These are phyloP conservation scores for Camillea tinctor DNA, from an alignment of 2,329 filamentous ascomycete genomes.

Conservation along the genomic window DNA sequence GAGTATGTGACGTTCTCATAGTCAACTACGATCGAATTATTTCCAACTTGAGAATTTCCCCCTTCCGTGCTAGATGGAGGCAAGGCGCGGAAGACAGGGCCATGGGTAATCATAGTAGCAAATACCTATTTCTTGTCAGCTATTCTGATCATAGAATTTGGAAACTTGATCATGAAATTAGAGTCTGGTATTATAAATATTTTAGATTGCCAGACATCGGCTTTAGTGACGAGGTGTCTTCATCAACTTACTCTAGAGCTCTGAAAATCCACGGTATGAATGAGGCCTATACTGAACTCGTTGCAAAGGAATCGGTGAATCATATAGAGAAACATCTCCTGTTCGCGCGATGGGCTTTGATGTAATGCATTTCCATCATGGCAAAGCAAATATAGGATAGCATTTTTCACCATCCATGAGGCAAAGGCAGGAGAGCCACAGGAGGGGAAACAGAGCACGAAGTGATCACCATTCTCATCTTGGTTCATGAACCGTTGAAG, in stretches of 20 bases:
- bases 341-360: background rate
- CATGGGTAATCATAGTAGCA: background rate
- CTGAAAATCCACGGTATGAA: slow-evolving; percentile 12
- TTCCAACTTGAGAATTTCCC: background rate
- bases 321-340: slow-evolving; percentile 12
- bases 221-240: background rate
- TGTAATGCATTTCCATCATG: slow-evolving; percentile 54
- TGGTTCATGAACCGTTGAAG: slow-evolving; percentile 34
- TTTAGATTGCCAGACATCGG: background rate
- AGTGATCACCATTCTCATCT: slow-evolving; percentile 38
- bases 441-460: slow-evolving; percentile 40
- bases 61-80: background rate
- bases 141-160: background rate
- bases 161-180: background rate
- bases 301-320: slow-evolving; percentile 13
- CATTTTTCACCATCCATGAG: slow-evolving; percentile 51
- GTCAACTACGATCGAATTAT: background rate
- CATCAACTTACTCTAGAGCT: slow-evolving; percentile 16
- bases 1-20: background rate
- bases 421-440: slow-evolving; percentile 49
- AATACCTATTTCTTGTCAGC: background rate
- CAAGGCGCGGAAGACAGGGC: background rate
- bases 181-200: background rate
- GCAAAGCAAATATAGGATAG: slow-evolving; percentile 66
- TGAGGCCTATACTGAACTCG: slow-evolving; percentile 13